These are phyloP conservation scores for Geotrichum carabidarum DNA, from an alignment of 1,139 yeast genomes.

Conservation along the genomic window DNA sequence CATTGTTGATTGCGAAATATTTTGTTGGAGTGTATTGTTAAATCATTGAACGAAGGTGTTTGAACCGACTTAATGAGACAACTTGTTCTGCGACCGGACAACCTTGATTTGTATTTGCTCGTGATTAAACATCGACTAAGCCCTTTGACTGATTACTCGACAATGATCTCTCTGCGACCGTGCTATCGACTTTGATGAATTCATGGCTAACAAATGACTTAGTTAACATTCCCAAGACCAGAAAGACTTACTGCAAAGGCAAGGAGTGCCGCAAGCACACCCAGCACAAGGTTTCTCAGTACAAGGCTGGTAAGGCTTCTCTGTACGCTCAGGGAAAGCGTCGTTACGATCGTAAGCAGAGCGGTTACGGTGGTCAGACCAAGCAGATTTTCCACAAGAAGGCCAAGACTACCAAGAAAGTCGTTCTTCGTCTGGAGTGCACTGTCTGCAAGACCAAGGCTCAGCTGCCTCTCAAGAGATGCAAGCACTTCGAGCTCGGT, in stretches of 20 bases:
- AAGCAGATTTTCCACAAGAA: constrained; percentile 99
- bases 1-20: background rate
- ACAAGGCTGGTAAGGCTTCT: constrained; percentile 99
- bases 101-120: no score
- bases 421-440: constrained; percentile 98
- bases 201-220: constrained; percentile 23
- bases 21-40: no score
- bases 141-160: no score
- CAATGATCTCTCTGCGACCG: no score
- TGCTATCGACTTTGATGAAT: no score
- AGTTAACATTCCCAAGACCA: constrained; percentile 99
- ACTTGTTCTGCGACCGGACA: no score
- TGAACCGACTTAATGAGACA: no score
- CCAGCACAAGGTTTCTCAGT: constrained; percentile 99
- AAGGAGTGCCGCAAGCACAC: constrained; percentile 99
- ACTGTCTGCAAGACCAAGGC: constrained; percentile 97
- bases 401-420: constrained; percentile 99
- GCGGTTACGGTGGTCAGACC: constrained; percentile 99
- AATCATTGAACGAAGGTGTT: no score
- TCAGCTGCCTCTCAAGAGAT: constrained; percentile 97
- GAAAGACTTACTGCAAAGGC: constrained; percentile 99
- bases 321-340: constrained; percentile 99
- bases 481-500: constrained; percentile 99
- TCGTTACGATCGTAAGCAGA: constrained; percentile 99
- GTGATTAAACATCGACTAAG: no score